Conservation (phyloP, 495 filamentous ascomycete genomes). For the Parathielavia hyrcaniae region DNA sequence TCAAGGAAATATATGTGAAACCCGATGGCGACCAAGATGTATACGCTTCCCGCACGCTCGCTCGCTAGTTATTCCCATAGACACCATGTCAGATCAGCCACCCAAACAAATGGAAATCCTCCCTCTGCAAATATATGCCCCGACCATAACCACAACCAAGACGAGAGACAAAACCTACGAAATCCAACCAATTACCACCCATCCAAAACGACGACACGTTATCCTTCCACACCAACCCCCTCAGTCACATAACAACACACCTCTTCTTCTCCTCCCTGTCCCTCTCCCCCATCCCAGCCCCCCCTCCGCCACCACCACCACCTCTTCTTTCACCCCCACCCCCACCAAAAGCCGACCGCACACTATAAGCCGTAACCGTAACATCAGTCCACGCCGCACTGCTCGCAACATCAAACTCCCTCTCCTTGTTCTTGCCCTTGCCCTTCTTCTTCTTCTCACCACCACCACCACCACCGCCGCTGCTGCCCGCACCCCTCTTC, state of each 20-base stretch:
- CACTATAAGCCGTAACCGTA: slow-evolving; percentile 31
- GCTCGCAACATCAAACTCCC: slow-evolving; percentile 34
- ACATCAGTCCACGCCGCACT: slow-evolving; percentile 48
- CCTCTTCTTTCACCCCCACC: background rate
- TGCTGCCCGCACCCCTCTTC: slow-evolving; percentile 1
- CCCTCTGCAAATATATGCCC: background rate
- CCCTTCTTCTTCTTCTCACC: slow-evolving; percentile 24
- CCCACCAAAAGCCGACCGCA: slow-evolving; percentile 17
- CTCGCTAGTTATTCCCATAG: background rate
- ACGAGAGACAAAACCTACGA: background rate
- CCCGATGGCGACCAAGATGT: background rate
- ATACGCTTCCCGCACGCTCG: background rate
- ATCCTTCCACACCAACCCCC: background rate
- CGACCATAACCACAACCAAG: background rate
- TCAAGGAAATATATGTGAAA: background rate
- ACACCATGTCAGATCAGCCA: background rate
- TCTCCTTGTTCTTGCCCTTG: slow-evolving; percentile 23
- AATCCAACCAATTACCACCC: background rate
- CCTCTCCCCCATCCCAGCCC: background rate
- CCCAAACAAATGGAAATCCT: background rate
- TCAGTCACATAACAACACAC: slow-evolving; percentile 49
- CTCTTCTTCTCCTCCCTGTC: slow-evolving; percentile 35
- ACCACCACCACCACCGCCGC: no score
- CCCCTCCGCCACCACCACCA: slow-evolving; percentile 9
- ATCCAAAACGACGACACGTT: background rate